Evolutionary conservation across 345 rosid genomes (phyloP), one percentile per base, ranked within the genome.

Genomic region (Draba incana): DNA sequence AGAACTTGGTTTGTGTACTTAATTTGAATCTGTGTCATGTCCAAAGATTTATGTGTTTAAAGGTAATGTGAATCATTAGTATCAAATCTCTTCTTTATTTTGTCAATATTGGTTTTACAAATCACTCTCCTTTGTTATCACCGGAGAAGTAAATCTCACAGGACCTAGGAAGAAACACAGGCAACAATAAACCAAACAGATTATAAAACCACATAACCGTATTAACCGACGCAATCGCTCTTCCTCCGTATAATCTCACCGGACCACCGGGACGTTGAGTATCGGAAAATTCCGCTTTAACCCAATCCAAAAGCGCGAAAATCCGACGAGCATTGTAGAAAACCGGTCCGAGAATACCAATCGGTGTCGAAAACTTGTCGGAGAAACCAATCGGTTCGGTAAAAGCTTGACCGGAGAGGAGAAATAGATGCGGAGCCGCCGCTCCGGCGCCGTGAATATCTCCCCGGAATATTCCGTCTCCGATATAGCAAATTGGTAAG

Each of bases 361-460:
- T 62, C 1, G 97, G 96, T 1, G 80, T 74, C 12, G 97, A 79
- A 56, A 87, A 86, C 80, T 70, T 33, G 24, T 72, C 86, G 0
- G 92, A 87, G 69, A 75, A 84, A n/a, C 90, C 85, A 35, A 91
- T 75, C 0, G 96, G 97, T 79, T 94, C 99, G 69, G 86, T 82
- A 82, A 87, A 85, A 15, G 87, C 85, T 79, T 94, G 97, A 61
- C 88, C 76, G 0, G 86, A 80, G 3, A 94, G 78, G 24, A 94
- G 88, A 30, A 93, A 93, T 5, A 90, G 71, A 72, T 93, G 98
- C 0, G 96, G 95, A 0, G 89, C 84, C 0, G 95, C 92, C 0
- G 95, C 91, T 55, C 76, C 78, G 3, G 84, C 80, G 0, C 92
- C 95, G 37, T 84, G 83, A 62, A 77, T 66, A 27, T 94, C 92